Evolutionary conservation across 2,329 filamentous ascomycete species (phyloP).

Genomic region (Xylariaceae sp.): DNA sequence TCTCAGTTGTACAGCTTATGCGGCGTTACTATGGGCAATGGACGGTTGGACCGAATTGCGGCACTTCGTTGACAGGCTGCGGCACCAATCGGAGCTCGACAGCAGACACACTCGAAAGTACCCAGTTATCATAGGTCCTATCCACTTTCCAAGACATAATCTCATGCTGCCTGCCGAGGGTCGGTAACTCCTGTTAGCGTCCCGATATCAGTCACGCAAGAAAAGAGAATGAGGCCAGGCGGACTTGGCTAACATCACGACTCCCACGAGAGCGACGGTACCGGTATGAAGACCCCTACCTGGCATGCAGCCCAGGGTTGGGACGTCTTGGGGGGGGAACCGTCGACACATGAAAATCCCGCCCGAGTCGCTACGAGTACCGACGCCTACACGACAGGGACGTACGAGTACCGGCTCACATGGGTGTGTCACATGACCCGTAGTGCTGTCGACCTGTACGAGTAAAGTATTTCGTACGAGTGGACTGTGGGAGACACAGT

Average conservation of each 20-base stretch:
- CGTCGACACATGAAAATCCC: too few relatives aligned
- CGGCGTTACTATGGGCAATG: not conserved
- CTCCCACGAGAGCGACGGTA: not conserved
- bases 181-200: not conserved
- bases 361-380: too few relatives aligned
- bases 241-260: not conserved
- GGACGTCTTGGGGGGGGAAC: too few relatives aligned
- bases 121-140: slow-evolving; percentile 5
- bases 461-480: not conserved
- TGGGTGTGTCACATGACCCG: not conserved
- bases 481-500: too few relatives aligned
- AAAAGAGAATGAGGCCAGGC: not conserved
- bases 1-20: not conserved
- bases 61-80: not conserved
- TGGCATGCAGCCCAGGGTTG: too few relatives aligned
- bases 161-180: slow-evolving; percentile 1
- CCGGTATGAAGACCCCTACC: not conserved
- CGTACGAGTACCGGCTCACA: not conserved
- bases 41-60: not conserved
- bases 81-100: not conserved
- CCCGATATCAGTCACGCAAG: not conserved
- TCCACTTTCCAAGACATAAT: slow-evolving; percentile 12
- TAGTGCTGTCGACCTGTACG: not conserved
- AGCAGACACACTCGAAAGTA: not conserved
- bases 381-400: too few relatives aligned